These are phyloP conservation scores for Hypoxylon sp. DNA, from an alignment of 2,329 filamentous ascomycete genomes.

Conservation along the genomic window DNA sequence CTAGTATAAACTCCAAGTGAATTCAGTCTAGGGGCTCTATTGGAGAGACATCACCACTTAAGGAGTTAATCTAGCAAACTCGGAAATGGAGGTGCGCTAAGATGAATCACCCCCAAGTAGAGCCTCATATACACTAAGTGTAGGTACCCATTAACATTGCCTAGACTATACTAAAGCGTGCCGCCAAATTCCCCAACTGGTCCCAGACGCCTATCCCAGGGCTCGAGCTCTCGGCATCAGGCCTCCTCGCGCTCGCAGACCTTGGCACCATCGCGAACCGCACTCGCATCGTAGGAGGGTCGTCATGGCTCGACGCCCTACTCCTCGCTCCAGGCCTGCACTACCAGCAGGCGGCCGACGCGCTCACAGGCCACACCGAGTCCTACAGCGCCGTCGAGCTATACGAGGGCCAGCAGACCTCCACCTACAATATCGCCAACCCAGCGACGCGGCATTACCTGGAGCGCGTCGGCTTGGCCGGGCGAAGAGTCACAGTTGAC, in stretches of 20 bases:
- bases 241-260: slow-evolving; percentile 72
- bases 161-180: slow-evolving; percentile 49
- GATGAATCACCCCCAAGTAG: slow-evolving; percentile 6
- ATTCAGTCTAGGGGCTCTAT: slow-evolving; percentile 18
- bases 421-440: slow-evolving; percentile 61
- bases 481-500: slow-evolving; percentile 70
- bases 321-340: slow-evolving; percentile 73
- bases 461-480: slow-evolving; percentile 69
- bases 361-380: slow-evolving; percentile 61
- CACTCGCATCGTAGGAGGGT: slow-evolving; percentile 70
- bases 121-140: neutral
- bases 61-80: slow-evolving; percentile 12
- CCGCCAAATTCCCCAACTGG: slow-evolving; percentile 60
- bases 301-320: slow-evolving; percentile 69
- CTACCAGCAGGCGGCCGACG: slow-evolving; percentile 70
- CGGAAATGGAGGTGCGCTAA: slow-evolving; percentile 44
- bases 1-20: slow-evolving; percentile 1
- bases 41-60: slow-evolving; percentile 6
- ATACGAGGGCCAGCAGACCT: slow-evolving; percentile 51
- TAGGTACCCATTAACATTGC: slow-evolving; percentile 34
- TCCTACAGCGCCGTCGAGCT: slow-evolving; percentile 60
- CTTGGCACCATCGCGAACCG: slow-evolving; percentile 69
- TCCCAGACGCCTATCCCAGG: slow-evolving; percentile 62
- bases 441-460: slow-evolving; percentile 69
- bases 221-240: slow-evolving; percentile 65